phyloP scores from a whole-genome alignment of 2,329 filamentous ascomycete species.

The Metarhizium guizhouense region DNA sequence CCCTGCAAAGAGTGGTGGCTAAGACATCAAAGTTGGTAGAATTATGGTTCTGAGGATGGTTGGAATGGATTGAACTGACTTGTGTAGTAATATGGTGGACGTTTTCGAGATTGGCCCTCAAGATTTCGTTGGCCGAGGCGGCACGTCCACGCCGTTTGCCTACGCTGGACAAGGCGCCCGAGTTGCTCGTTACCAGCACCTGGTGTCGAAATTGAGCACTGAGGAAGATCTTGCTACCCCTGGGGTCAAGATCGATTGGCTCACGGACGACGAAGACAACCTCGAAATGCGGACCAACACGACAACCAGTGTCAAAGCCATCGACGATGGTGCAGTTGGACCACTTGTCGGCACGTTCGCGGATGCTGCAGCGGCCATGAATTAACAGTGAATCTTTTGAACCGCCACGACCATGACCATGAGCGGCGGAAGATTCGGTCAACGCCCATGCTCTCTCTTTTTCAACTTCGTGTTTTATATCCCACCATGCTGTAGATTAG shows the following conservation, averaged over 20 bases:
- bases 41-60: too few relatives aligned
- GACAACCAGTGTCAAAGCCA: slow-evolving; percentile 22
- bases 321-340: slow-evolving; percentile 24
- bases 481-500: neutral
- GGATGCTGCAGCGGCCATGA: slow-evolving; percentile 47
- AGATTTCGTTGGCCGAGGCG: slow-evolving; percentile 28
- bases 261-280: slow-evolving; percentile 39
- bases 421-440: neutral
- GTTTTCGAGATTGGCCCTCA: slow-evolving; percentile 56
- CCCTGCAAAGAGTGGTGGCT: slow-evolving; percentile 53
- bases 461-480: neutral
- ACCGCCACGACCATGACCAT: neutral
- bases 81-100: slow-evolving; percentile 53
- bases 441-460: neutral
- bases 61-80: neutral
- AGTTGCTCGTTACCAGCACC: slow-evolving; percentile 49
- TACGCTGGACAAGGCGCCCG: slow-evolving; percentile 48
- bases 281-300: slow-evolving; percentile 33
- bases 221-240: slow-evolving; percentile 30
- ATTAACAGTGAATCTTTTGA: slow-evolving; percentile 14
- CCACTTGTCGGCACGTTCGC: slow-evolving; percentile 52
- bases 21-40: slow-evolving; percentile 49
- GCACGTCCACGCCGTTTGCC: slow-evolving; percentile 30
- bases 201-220: slow-evolving; percentile 49
- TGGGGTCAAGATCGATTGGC: slow-evolving; percentile 46